Conservation (phyloP, 345 rosid genomes). For the Sonneratia alba region DNA sequence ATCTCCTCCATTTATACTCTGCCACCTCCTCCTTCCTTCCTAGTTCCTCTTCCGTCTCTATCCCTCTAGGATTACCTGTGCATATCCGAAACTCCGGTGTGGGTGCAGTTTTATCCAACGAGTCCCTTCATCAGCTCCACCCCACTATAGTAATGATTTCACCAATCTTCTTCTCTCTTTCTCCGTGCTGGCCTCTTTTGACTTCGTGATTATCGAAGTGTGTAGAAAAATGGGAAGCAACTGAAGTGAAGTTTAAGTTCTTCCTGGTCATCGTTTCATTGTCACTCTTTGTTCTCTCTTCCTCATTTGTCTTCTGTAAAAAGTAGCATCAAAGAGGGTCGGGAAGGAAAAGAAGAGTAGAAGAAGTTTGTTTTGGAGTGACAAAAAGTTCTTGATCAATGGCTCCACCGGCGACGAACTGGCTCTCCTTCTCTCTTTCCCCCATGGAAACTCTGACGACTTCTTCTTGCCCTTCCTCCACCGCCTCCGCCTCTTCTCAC, state of each 20-base stretch:
- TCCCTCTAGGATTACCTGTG: conserved; percentile 2
- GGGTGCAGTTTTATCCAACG: neutral
- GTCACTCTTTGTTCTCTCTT: too few relatives aligned
- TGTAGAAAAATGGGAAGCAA: neutral
- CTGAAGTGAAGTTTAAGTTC: neutral
- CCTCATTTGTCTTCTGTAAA: neutral
- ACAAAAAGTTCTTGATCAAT: neutral
- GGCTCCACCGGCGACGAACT: conserved; percentile 42
- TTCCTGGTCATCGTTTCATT: neutral
- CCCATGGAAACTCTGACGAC: conserved; percentile 76
- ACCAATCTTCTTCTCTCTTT: neutral
- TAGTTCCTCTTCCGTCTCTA: too few relatives aligned
- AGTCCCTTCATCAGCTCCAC: neutral
- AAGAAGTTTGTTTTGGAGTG: neutral
- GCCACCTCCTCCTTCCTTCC: conserved; percentile 12
- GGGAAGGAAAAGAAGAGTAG: neutral
- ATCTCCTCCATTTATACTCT: conserved; percentile 10
- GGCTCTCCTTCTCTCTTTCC: conserved; percentile 92
- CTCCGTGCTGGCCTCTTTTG: too few relatives aligned
- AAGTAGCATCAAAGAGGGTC: too few relatives aligned
- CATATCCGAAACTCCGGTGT: conserved; percentile 2
- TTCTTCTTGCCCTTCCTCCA: conserved; percentile 17
- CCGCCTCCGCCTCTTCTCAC: conserved; percentile 21
- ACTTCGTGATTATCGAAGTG: conserved; percentile 17
- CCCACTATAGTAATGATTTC: neutral